Conservation (phyloP, 371 early-diverging fungal genomes). For the Actinomucor elegans region DNA sequence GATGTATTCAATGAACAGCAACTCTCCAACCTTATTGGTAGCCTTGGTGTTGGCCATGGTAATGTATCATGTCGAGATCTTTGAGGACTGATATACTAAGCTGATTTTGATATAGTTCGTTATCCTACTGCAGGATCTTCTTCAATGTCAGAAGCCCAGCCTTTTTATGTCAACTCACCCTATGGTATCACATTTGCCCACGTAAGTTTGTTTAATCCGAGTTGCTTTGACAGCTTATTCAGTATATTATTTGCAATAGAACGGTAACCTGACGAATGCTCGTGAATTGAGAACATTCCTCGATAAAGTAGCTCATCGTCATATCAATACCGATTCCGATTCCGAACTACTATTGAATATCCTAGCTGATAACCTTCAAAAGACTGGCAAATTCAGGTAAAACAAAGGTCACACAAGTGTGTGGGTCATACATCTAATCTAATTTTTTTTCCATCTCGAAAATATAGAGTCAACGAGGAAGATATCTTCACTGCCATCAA, state of each 20-base stretch:
- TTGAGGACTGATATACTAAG: background rate
- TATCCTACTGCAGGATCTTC: constrained; percentile 97
- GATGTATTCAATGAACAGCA: constrained; percentile 89
- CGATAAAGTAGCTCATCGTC: constrained; percentile 94
- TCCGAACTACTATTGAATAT: constrained; percentile 96
- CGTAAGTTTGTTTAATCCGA: constrained; percentile 53
- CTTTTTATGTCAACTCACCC: constrained; percentile 98
- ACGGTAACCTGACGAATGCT: constrained; percentile 96
- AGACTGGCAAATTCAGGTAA: constrained; percentile 91
- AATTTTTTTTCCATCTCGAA: constrained; percentile 6
- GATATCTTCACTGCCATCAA: constrained; percentile 94
- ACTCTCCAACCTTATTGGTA: constrained; percentile 76
- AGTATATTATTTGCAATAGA: constrained; percentile 64
- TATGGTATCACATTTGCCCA: constrained; percentile 97
- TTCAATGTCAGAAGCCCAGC: constrained; percentile 94
- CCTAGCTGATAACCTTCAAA: constrained; percentile 89
- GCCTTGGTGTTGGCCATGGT: constrained; percentile 97
- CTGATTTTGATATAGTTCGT: constrained; percentile 86
- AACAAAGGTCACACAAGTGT: constrained; percentile 7
- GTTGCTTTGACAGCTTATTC: no score
- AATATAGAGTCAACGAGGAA: constrained; percentile 86
- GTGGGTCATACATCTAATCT: constrained; percentile 29
- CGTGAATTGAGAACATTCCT: constrained; percentile 81
- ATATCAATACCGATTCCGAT: constrained; percentile 98
- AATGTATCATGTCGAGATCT: constrained; percentile 19